These are phyloP conservation scores for Tricholoma sp. DNA, from an alignment of 768 basidiomycete genomes.

Conservation along the genomic window DNA sequence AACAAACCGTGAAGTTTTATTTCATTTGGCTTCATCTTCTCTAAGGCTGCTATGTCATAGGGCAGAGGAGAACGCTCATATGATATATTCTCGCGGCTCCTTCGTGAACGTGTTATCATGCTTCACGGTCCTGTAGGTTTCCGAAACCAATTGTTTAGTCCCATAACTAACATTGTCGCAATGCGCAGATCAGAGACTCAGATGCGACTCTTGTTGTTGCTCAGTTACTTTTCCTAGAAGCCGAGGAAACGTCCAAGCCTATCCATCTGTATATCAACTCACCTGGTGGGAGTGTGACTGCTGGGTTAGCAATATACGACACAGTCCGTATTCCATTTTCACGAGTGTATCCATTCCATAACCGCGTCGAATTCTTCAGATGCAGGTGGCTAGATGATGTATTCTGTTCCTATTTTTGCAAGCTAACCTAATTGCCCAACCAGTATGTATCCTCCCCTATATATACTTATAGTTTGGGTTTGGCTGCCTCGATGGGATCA, in stretches of 20 bases:
- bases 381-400: conserved; percentile 49
- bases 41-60: conserved; percentile 28
- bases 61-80: conserved; percentile 87
- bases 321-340: conserved; percentile 52
- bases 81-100: conserved; percentile 92
- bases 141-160: neutral
- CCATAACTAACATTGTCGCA: neutral
- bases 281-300: conserved; percentile 93
- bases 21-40: conserved; percentile 4
- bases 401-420: conserved; percentile 1
- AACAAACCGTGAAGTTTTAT: conserved; percentile 65
- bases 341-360: neutral
- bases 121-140: conserved; percentile 80
- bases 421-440: conserved; percentile 17
- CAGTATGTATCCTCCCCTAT: conserved; percentile 93
- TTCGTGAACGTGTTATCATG: conserved; percentile 94
- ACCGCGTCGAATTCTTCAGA: conserved; percentile 35
- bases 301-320: conserved; percentile 95
- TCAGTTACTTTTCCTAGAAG: conserved; percentile 92
- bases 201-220: conserved; percentile 86
- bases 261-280: conserved; percentile 98
- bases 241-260: conserved; percentile 89
- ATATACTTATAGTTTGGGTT: conserved; percentile 93
- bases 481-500: conserved; percentile 96
- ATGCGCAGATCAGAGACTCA: conserved; percentile 75